These are phyloP conservation scores for Cystobasidiopsis lactophilus DNA, from an alignment of 768 basidiomycete species.

Conservation along the genomic window DNA sequence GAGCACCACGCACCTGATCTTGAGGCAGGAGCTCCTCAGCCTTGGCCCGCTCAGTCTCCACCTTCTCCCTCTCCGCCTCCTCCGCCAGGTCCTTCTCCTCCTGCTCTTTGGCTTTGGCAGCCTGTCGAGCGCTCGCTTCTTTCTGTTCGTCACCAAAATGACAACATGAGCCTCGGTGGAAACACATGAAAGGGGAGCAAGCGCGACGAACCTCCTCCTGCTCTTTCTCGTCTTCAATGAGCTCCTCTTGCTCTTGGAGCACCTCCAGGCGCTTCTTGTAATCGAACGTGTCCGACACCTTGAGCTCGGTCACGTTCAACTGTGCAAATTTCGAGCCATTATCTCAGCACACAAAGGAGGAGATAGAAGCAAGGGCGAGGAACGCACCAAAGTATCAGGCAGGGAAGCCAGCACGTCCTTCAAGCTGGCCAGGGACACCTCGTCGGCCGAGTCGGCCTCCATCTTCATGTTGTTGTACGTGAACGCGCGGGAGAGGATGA, in stretches of 20 bases:
- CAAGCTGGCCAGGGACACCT: slow-evolving; percentile 56
- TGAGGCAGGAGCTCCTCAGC: slow-evolving; percentile 71
- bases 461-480: slow-evolving; percentile 52
- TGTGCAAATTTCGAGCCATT: slow-evolving; percentile 21
- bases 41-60: slow-evolving; percentile 15
- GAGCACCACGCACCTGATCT: slow-evolving; percentile 42
- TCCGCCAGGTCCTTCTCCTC: slow-evolving; percentile 44
- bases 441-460: slow-evolving; percentile 49
- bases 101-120: slow-evolving; percentile 23
- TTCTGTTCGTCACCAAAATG: slow-evolving; percentile 2
- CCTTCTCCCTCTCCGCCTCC: slow-evolving; percentile 29
- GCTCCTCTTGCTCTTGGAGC: slow-evolving; percentile 91
- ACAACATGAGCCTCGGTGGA: not conserved
- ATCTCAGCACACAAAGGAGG: too few species aligned
- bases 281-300: slow-evolving; percentile 69
- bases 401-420: slow-evolving; percentile 76
- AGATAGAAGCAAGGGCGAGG: not conserved
- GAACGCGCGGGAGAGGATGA: slow-evolving; percentile 86
- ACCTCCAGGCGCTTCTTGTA: slow-evolving; percentile 98
- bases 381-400: slow-evolving; percentile 73
- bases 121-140: slow-evolving; percentile 8
- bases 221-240: slow-evolving; percentile 96
- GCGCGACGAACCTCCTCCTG: slow-evolving; percentile 46
- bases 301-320: slow-evolving; percentile 92
- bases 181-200: not conserved